These are phyloP conservation scores for Stellera chamaejasme DNA, from an alignment of 345 rosid genomes.

Conservation along the genomic window DNA sequence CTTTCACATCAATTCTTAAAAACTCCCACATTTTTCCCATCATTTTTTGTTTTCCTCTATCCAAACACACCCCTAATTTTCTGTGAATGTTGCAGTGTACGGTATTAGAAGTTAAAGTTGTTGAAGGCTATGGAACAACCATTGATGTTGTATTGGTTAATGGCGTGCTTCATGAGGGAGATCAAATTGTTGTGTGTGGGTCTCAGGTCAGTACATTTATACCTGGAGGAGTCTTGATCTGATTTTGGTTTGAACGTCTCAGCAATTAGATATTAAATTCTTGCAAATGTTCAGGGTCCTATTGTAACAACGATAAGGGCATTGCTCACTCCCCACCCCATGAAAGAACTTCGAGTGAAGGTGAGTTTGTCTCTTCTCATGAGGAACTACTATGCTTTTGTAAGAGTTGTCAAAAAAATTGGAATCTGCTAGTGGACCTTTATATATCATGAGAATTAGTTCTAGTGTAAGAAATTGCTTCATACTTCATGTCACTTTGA, in stretches of 20 bases:
- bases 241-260: slow-evolving; percentile 8
- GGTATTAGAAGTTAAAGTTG: slow-evolving; percentile 90
- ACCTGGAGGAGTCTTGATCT: slow-evolving; percentile 3
- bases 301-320: slow-evolving; percentile 85
- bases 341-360: slow-evolving; percentile 97
- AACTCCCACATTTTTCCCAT: too few species aligned
- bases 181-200: slow-evolving; percentile 93
- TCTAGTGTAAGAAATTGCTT: too few species aligned
- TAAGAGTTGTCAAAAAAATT: too few species aligned
- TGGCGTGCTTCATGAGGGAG: slow-evolving; percentile 90
- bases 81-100: slow-evolving; percentile 62
- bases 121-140: slow-evolving; percentile 95
- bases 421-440: too few species aligned
- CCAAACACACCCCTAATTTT: too few species aligned
- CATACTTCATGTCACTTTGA: too few species aligned
- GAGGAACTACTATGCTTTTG: too few species aligned
- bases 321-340: slow-evolving; percentile 90
- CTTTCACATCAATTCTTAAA: too few species aligned
- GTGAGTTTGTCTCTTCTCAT: slow-evolving; percentile 21
- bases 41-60: too few species aligned
- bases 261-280: slow-evolving; percentile 8
- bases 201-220: slow-evolving; percentile 54
- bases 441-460: too few species aligned
- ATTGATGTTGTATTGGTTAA: slow-evolving; percentile 91
- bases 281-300: slow-evolving; percentile 50